Conservation (phyloP, 2,329 filamentous ascomycete genomes). For the Orbilia blumenaviensis region DNA sequence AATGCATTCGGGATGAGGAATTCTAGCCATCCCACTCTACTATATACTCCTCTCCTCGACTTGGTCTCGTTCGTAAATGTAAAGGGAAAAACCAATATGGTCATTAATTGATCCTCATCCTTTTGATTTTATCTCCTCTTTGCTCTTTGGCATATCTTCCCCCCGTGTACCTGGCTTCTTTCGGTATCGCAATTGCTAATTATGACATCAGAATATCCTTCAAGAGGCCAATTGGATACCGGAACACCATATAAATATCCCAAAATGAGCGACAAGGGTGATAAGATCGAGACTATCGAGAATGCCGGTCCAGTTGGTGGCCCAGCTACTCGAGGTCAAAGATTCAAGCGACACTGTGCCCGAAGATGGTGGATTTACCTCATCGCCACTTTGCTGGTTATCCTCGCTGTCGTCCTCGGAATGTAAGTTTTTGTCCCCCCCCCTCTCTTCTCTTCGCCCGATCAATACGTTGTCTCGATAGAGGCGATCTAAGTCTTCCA, state of each 20-base stretch:
- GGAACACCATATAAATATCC: neutral
- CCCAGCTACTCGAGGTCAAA: slow-evolving; percentile 57
- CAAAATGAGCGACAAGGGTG: slow-evolving; percentile 47
- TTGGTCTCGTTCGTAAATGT: neutral
- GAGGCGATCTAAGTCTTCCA: too few relatives aligned
- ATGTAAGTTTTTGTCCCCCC: slow-evolving; percentile 65
- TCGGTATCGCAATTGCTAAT: neutral
- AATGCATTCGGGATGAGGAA: neutral
- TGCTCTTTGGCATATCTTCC: neutral
- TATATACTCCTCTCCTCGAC: neutral
- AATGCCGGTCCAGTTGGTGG: slow-evolving; percentile 20
- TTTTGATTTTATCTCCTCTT: neutral
- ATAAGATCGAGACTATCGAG: slow-evolving; percentile 49
- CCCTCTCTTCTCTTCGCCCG: too few relatives aligned
- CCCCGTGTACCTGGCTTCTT: neutral
- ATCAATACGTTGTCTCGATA: too few relatives aligned
- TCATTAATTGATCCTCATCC: neutral
- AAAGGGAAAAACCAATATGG: neutral
- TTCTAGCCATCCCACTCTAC: neutral
- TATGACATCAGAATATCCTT: neutral
- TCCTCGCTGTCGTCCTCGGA: slow-evolving; percentile 68
- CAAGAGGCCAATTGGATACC: slow-evolving; percentile 4
- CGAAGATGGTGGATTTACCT: slow-evolving; percentile 72
- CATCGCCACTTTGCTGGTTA: slow-evolving; percentile 65
- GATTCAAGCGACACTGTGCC: slow-evolving; percentile 65